A percentile compares a stretch with the other conserved stretches of the same genome.
Conservation (phyloP, 148 eudicot species). For the Rhododendron mucronatum region DNA sequence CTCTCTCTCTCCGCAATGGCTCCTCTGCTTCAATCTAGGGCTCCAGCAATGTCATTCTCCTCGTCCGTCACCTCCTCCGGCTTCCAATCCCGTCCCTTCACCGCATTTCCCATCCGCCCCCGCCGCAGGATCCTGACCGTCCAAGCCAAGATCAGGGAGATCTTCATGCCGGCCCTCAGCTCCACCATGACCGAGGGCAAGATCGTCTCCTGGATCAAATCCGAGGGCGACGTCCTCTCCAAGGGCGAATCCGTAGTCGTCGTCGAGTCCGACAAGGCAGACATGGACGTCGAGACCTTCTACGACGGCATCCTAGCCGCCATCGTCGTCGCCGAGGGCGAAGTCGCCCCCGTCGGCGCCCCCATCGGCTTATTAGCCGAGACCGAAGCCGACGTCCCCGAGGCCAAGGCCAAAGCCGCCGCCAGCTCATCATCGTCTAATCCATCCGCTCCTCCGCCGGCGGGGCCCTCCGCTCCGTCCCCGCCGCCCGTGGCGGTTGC, state of each 20-base stretch:
- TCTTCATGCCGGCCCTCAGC: constrained; percentile 88
- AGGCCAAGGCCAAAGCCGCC: constrained; percentile 39
- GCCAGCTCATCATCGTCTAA: constrained; percentile 1
- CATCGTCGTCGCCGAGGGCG: constrained; percentile 75
- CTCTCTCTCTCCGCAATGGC: constrained; percentile 32
- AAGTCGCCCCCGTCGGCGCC: constrained; percentile 80
- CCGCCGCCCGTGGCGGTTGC: constrained; percentile 1
- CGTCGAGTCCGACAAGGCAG: constrained; percentile 96
- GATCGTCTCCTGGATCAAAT: constrained; percentile 81
- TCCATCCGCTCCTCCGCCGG: constrained; percentile 11
- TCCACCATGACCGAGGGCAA: constrained; percentile 90
- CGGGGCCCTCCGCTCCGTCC: constrained; percentile 9
- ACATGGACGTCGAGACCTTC: constrained; percentile 95
- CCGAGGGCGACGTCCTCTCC: constrained; percentile 81
- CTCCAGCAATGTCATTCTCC: constrained; percentile 39
- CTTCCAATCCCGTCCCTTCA: constrained; percentile 25
- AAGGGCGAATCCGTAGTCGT: constrained; percentile 96
- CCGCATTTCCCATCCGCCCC: constrained; percentile 8
- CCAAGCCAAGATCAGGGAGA: constrained; percentile 56
- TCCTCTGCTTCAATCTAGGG: constrained; percentile 34
- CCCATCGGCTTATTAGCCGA: constrained; percentile 86
- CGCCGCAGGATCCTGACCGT: constrained; percentile 16
- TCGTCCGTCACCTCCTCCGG: constrained; percentile 36
- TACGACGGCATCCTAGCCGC: constrained; percentile 80
- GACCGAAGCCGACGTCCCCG: constrained; percentile 56